phyloP scores from a whole-genome alignment of 345 rosid species.

The Mallotus nudiflorus region DNA sequence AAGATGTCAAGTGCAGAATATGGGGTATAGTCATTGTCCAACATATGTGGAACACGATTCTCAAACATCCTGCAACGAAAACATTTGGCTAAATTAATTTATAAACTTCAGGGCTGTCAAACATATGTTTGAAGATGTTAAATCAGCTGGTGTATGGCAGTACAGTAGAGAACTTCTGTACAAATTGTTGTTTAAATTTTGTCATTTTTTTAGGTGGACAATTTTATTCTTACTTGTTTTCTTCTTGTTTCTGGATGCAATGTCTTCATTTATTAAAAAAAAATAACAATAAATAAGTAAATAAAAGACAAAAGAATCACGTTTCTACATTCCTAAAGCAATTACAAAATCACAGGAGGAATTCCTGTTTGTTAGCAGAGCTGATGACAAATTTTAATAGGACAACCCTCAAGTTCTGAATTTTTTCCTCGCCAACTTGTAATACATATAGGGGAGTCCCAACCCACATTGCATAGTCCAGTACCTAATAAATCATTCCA shows the following conservation, averaged over 20 bases:
- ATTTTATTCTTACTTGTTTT: background rate
- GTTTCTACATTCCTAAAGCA: background rate
- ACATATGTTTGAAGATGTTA: background rate
- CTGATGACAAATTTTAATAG: background rate
- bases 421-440: background rate
- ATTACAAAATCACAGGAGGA: background rate
- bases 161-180: background rate
- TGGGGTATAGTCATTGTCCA: constrained; percentile 90
- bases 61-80: constrained; percentile 85
- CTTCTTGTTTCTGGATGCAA: background rate
- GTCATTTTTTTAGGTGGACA: background rate
- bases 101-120: background rate
- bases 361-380: background rate
- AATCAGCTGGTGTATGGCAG: background rate
- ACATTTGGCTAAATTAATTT: constrained; percentile 2
- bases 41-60: constrained; percentile 96
- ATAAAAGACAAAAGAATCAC: no score
- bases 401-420: background rate
- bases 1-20: constrained; percentile 93
- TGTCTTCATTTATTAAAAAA: background rate
- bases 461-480: background rate
- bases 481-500: background rate
- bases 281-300: background rate
- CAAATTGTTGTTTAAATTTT: background rate
- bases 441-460: no score